phyloP scores from a whole-genome alignment of 495 filamentous ascomycete genomes.

The Penicillium taxi region DNA sequence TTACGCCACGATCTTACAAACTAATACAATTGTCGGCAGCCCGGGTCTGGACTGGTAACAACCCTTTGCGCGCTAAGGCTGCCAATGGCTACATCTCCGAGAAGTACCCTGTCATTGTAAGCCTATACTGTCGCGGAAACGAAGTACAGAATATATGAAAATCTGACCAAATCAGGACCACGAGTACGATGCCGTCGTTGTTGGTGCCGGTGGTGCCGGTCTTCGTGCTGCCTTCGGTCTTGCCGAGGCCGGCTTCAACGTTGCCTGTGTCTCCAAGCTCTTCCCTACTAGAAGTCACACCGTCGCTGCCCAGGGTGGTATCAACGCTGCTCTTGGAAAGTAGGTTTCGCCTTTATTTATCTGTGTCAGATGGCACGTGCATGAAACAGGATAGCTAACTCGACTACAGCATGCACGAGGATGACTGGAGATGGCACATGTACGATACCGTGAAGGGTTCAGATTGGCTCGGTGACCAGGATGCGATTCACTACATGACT shows the following conservation, averaged over 20 bases:
- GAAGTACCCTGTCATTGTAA: slow-evolving; percentile 89
- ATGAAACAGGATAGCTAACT: slow-evolving; percentile 11
- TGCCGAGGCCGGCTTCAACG: slow-evolving; percentile 96
- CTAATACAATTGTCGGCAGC: slow-evolving; percentile 38
- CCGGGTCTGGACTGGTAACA: slow-evolving; percentile 74
- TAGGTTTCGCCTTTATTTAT: slow-evolving; percentile 20
- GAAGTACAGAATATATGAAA: neutral
- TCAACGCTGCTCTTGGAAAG: slow-evolving; percentile 95
- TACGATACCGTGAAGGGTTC: slow-evolving; percentile 99
- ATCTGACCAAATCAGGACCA: slow-evolving; percentile 50
- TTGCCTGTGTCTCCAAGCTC: slow-evolving; percentile 94
- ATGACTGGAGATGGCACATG: slow-evolving; percentile 99
- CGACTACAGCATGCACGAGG: slow-evolving; percentile 60
- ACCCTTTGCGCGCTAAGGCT: slow-evolving; percentile 84
- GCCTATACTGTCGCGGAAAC: slow-evolving; percentile 24
- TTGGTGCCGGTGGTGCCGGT: slow-evolving; percentile 90
- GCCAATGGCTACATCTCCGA: slow-evolving; percentile 71
- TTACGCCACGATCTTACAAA: slow-evolving; percentile 15
- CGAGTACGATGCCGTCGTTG: slow-evolving; percentile 83
- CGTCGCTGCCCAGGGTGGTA: slow-evolving; percentile 73
- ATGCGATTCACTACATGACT: slow-evolving; percentile 99
- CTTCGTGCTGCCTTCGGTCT: slow-evolving; percentile 93
- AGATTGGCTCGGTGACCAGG: slow-evolving; percentile 97
- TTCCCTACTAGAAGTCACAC: slow-evolving; percentile 96
- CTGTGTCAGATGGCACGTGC: neutral